Conservation (phyloP, 2,329 filamentous ascomycete species). For the Fragosphaeria purpurea region DNA sequence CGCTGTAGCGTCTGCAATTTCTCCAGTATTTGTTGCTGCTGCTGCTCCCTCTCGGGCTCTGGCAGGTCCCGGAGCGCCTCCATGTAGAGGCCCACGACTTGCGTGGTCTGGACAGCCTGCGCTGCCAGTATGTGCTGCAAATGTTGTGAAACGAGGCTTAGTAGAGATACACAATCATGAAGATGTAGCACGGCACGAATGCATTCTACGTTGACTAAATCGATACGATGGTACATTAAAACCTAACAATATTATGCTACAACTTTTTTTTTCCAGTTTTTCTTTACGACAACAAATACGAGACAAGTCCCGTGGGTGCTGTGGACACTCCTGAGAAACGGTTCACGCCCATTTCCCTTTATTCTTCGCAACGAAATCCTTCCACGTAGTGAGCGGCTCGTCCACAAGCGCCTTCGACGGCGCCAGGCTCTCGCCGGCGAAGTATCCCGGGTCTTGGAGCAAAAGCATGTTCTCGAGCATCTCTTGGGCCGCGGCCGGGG, state of each 20-base stretch:
- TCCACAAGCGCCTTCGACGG: slow-evolving; percentile 26
- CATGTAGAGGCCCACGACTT: slow-evolving; percentile 37
- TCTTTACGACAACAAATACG: no score
- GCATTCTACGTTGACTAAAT: no score
- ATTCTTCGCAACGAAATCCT: slow-evolving; percentile 23
- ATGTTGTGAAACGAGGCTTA: slow-evolving; percentile 39
- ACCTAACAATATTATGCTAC: no score
- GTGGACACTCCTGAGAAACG: no score
- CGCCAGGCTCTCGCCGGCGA: slow-evolving; percentile 31
- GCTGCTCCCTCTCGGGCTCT: slow-evolving; percentile 28
- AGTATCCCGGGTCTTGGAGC: slow-evolving; percentile 43
- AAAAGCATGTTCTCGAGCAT: slow-evolving; percentile 44
- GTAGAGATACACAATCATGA: slow-evolving; percentile 35
- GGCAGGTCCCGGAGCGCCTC: slow-evolving; percentile 30
- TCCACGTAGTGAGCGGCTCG: slow-evolving; percentile 32
- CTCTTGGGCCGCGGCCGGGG: slow-evolving; percentile 34
- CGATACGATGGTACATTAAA: no score
- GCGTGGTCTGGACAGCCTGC: slow-evolving; percentile 33
- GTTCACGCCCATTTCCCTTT: no score
- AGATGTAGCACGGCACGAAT: slow-evolving; percentile 35
- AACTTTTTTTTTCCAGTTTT: no score
- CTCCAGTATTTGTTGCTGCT: slow-evolving; percentile 30
- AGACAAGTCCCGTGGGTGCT: no score
- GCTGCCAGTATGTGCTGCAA: slow-evolving; percentile 29
- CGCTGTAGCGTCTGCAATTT: slow-evolving; percentile 19